phyloP scores from a whole-genome alignment of 768 basidiomycete genomes.

The Chalciporus chontae region DNA sequence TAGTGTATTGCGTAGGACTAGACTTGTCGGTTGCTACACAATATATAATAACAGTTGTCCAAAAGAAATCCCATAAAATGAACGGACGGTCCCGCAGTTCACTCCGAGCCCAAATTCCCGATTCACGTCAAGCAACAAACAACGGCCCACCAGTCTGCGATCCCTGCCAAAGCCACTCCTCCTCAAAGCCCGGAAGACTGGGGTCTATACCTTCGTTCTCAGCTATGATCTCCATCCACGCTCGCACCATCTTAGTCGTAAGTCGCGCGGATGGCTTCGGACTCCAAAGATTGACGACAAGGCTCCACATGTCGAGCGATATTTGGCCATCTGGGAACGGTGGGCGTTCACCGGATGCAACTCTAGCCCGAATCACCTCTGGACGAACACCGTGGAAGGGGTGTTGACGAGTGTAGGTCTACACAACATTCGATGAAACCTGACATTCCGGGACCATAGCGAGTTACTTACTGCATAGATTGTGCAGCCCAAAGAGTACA shows the following conservation, averaged over 20 bases:
- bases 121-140: too few relatives aligned
- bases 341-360: constrained; percentile 4
- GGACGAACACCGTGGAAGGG: constrained; percentile 2
- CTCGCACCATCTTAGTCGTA: constrained; percentile 18
- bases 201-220: constrained; percentile 4
- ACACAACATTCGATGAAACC: too few relatives aligned
- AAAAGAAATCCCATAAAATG: too few relatives aligned
- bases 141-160: too few relatives aligned
- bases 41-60: too few relatives aligned
- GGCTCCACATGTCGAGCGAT: constrained; percentile 26
- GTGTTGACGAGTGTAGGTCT: constrained; percentile 10
- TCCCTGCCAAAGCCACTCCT: too few relatives aligned
- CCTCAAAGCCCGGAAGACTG: neutral
- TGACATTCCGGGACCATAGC: too few relatives aligned
- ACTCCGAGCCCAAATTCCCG: too few relatives aligned
- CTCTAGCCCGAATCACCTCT: neutral
- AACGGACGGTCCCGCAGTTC: too few relatives aligned
- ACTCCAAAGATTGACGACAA: constrained; percentile 30
- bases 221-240: constrained; percentile 25
- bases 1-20: too few relatives aligned
- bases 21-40: too few relatives aligned
- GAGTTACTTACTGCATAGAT: constrained; percentile 32
- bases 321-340: constrained; percentile 14
- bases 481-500: constrained; percentile 41
- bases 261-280: constrained; percentile 16